Conservation (phyloP, 1,139 yeast species). For the Suhomyces coccinellae region DNA sequence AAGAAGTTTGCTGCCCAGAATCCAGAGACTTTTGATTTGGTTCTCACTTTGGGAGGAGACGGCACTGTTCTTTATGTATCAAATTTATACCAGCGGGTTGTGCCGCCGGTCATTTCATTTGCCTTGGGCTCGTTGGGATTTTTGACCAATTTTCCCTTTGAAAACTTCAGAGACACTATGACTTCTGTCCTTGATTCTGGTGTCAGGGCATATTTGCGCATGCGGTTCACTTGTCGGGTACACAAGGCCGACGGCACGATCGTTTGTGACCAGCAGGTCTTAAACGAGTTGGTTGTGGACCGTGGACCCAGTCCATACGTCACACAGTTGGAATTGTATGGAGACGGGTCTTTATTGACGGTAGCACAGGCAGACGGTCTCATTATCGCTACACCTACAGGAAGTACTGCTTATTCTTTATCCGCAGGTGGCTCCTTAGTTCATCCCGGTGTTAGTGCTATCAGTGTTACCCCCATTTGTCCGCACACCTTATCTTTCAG, state of each 20-base stretch:
- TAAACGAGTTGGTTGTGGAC: slow-evolving; percentile 82
- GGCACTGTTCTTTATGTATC: slow-evolving; percentile 86
- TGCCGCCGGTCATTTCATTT: slow-evolving; percentile 86
- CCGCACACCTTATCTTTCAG: slow-evolving; percentile 89
- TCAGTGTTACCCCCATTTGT: slow-evolving; percentile 87
- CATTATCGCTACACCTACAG: slow-evolving; percentile 88
- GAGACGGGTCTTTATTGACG: slow-evolving; percentile 76
- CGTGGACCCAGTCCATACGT: slow-evolving; percentile 89
- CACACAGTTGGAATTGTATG: slow-evolving; percentile 78
- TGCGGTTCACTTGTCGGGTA: slow-evolving; percentile 76
- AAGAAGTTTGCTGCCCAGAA: slow-evolving; percentile 53
- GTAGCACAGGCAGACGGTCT: slow-evolving; percentile 91
- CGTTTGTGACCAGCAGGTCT: slow-evolving; percentile 73
- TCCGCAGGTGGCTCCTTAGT: slow-evolving; percentile 91
- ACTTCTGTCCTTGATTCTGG: slow-evolving; percentile 62
- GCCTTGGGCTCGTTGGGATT: slow-evolving; percentile 82
- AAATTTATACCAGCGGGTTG: slow-evolving; percentile 73
- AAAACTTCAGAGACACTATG: slow-evolving; percentile 60
- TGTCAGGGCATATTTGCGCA: slow-evolving; percentile 73
- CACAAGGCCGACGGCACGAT: slow-evolving; percentile 57
- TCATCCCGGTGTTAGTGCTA: slow-evolving; percentile 87
- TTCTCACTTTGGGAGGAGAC: slow-evolving; percentile 84
- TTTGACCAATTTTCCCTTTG: slow-evolving; percentile 74
- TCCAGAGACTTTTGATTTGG: slow-evolving; percentile 70
- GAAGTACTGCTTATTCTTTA: slow-evolving; percentile 86